These are phyloP conservation scores for Cucurbita moschata DNA, from an alignment of 306 rosid genomes.

Conservation along the genomic window DNA sequence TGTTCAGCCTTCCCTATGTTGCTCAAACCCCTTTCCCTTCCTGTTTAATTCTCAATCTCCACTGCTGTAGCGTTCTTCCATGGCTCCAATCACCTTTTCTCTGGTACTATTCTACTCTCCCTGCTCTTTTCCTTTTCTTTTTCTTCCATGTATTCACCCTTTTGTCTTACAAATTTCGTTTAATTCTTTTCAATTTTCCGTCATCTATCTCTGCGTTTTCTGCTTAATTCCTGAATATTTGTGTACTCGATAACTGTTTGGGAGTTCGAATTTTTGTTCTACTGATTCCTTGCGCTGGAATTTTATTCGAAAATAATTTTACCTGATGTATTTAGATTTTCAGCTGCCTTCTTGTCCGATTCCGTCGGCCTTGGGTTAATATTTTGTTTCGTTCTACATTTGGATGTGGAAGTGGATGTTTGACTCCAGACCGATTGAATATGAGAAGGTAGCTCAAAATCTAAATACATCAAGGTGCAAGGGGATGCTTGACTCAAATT, in stretches of 20 bases:
- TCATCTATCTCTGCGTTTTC: neutral
- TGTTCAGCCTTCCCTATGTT: constrained; percentile 12
- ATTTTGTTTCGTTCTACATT: neutral
- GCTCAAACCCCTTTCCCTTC: constrained; percentile 8
- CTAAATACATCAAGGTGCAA: too few species aligned
- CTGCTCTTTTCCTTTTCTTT: neutral
- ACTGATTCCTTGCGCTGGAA: neutral
- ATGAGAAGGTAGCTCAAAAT: too few species aligned
- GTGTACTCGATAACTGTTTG: neutral
- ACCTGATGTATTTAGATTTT: neutral
- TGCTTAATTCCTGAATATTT: neutral
- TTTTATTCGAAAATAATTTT: neutral
- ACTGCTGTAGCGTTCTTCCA: constrained; percentile 17
- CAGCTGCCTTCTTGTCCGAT: neutral
- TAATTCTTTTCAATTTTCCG: neutral
- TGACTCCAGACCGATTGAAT: neutral
- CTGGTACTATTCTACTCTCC: constrained; percentile 7
- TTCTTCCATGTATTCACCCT: neutral
- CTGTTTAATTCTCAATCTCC: constrained; percentile 2
- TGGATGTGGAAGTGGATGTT: neutral
- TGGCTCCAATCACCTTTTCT: constrained; percentile 17
- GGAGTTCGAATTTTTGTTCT: neutral
- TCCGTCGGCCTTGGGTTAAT: neutral
- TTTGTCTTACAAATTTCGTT: neutral
- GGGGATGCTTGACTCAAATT: neutral